Evolutionary conservation across 805 yeast species (phyloP), one percentile per base, ranked within the genome.

Genomic region (Priceomyces haplophilus): DNA sequence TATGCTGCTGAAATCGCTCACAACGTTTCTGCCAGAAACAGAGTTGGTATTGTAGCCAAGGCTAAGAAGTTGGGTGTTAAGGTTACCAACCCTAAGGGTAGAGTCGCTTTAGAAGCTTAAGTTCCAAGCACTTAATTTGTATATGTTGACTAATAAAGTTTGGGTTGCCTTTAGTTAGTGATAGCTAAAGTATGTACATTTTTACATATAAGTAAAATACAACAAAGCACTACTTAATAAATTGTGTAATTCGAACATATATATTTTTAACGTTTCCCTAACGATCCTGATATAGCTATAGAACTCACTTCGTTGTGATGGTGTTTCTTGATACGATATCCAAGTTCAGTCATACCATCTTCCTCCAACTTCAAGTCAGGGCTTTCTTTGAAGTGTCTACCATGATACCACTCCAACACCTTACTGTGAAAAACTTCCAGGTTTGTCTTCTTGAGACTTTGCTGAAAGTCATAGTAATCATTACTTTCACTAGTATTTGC

Each of bases 1-100:
- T 93, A 88, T 78, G 99, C 99, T 74, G 99, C 99, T 73, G 99
- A 93, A 83, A 93, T 93, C 67, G 96, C 98, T 64, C 97, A 88
- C 90, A 88, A 85, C 75, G 93, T 93, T 62, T 90, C 98, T 63
- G 88, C 98, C 62, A 90, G 82, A 81, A 90, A 93, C 93, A 89
- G 99, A 83, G 90, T 90, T 69, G 90, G 79, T 67, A 88, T 93
- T 64, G 81, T 93, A 65, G 84, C 95, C 64, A 89, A 88, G 80
- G 99, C 99, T 67, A 91, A 89, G 85, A 88, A 95, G 74, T 80
- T 89, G 67, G 98, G 98, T 79, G 81, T 93, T 71, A 90, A 89
- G 84, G 97, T 93, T 68, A 93, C 99, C 83, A 93, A 93, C 81
- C 95, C 97, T 72, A 82, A 88, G 82, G 99, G 96, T 75, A 91